These are phyloP conservation scores for Kluyveromyces sp. DNA, from an alignment of 1,139 yeast species.

Conservation along the genomic window DNA sequence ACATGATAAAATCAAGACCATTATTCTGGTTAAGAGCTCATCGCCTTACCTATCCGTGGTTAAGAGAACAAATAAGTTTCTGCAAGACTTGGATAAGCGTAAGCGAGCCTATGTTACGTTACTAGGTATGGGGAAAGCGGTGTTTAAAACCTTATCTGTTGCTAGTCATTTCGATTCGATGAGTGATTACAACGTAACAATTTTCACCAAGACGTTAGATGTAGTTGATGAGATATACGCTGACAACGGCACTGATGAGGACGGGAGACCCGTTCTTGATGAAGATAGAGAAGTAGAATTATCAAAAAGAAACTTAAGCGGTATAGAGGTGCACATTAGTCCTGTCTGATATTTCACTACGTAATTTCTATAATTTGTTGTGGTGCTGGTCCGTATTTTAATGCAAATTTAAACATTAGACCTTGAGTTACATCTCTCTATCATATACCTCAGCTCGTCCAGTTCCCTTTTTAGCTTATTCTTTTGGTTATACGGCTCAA, in stretches of 20 bases:
- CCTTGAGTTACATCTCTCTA: slow-evolving; percentile 32
- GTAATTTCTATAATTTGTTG: too few relatives aligned
- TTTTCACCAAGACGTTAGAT: slow-evolving; percentile 50
- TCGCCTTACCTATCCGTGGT: slow-evolving; percentile 61
- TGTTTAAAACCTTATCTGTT: slow-evolving; percentile 46
- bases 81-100: slow-evolving; percentile 28
- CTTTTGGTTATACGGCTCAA: slow-evolving; percentile 28
- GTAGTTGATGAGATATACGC: slow-evolving; percentile 54
- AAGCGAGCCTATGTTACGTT: slow-evolving; percentile 42
- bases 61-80: slow-evolving; percentile 46
- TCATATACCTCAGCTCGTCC: slow-evolving; percentile 41
- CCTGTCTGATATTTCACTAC: slow-evolving; percentile 12
- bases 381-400: not conserved
- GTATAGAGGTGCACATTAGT: slow-evolving; percentile 49
- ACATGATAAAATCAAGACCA: slow-evolving; percentile 36
- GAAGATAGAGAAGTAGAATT: slow-evolving; percentile 37
- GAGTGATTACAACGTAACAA: slow-evolving; percentile 42
- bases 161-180: slow-evolving; percentile 48
- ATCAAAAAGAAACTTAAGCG: slow-evolving; percentile 50
- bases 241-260: slow-evolving; percentile 27
- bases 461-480: slow-evolving; percentile 41
- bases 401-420: not conserved
- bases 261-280: slow-evolving; percentile 17
- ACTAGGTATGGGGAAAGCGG: slow-evolving; percentile 64
- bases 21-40: slow-evolving; percentile 46